Percentiles rank a stretch among this genome's conserved stretches.
phyloP scores from a whole-genome alignment of 257 asterid genomes.

The Ocimum tenuiflorum region DNA sequence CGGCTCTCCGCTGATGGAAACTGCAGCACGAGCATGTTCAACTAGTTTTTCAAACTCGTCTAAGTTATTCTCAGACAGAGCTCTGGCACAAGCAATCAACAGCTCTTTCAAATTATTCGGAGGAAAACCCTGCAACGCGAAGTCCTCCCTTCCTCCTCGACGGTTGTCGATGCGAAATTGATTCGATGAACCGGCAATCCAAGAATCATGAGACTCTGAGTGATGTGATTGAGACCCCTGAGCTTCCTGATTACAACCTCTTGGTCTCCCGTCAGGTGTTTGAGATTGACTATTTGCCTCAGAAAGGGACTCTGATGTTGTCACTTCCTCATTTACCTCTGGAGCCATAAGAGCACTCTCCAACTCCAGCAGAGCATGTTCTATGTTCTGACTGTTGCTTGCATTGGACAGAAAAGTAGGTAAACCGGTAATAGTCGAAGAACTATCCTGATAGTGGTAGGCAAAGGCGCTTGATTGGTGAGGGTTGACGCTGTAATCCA shows the following conservation, averaged over 20 bases:
- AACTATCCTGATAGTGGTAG: constrained; percentile 30
- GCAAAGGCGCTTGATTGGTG: constrained; percentile 35
- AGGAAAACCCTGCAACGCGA: constrained; percentile 33
- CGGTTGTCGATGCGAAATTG: constrained; percentile 28
- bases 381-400: constrained; percentile 35
- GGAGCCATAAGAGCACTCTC: constrained; percentile 76
- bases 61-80: constrained; percentile 49
- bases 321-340: constrained; percentile 43
- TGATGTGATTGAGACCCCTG: constrained; percentile 28
- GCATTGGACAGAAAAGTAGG: constrained; percentile 27
- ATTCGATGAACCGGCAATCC: constrained; percentile 23
- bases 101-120: constrained; percentile 55
- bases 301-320: constrained; percentile 28
- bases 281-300: constrained; percentile 38
- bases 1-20: constrained; percentile 80
- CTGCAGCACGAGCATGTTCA: constrained; percentile 45
- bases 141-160: constrained; percentile 27
- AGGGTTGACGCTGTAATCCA: constrained; percentile 34
- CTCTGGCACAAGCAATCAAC: constrained; percentile 61
- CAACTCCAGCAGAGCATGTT: constrained; percentile 46
- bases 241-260: constrained; percentile 38
- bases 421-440: constrained; percentile 23
- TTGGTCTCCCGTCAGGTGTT: constrained; percentile 39
- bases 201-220: constrained; percentile 28
- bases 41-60: constrained; percentile 46